Evolutionary conservation across 805 yeast genomes (phyloP), one percentile per base, ranked within the genome.

Genomic region (Blastobotrys mokoenaii): DNA sequence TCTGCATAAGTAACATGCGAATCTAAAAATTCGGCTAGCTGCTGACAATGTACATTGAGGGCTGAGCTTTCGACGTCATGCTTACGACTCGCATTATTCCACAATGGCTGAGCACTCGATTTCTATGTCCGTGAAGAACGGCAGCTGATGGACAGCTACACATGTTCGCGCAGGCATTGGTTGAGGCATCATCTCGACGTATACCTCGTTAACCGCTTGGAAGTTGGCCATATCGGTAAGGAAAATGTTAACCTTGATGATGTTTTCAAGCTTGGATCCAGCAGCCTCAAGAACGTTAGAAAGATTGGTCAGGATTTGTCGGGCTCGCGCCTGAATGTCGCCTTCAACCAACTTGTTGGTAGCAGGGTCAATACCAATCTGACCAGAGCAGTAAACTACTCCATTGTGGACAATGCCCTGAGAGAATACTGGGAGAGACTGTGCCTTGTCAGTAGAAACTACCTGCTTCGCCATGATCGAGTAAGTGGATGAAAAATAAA

Each of bases 21-120:
- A n/a, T n/a, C n/a, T n/a, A n/a, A n/a, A n/a, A n/a, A n/a, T n/a
- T n/a, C n/a, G n/a, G n/a, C n/a, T n/a, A n/a, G n/a, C n/a, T n/a
- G n/a, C n/a, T n/a, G n/a, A n/a, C n/a, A n/a, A n/a, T n/a, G n/a
- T n/a, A n/a, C n/a, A n/a, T n/a, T n/a, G n/a, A n/a, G n/a, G n/a
- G n/a, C n/a, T n/a, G n/a, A n/a, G n/a, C n/a, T n/a, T n/a, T n/a
- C n/a, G n/a, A n/a, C n/a, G n/a, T n/a, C n/a, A n/a, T n/a, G n/a
- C n/a, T n/a, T n/a, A n/a, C n/a, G n/a, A n/a, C n/a, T n/a, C n/a
- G n/a, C n/a, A n/a, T n/a, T n/a, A n/a, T n/a, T n/a, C n/a, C n/a
- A n/a, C n/a, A n/a, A n/a, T n/a, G n/a, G 96, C 96, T 66, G 88
- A 68, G 51, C 80, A 85, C 69, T 89, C 97, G 69, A 89, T 76